Evolutionary conservation across 2,329 filamentous ascomycete species (phyloP).

Genomic region (Neopestalotiopsis rosae): DNA sequence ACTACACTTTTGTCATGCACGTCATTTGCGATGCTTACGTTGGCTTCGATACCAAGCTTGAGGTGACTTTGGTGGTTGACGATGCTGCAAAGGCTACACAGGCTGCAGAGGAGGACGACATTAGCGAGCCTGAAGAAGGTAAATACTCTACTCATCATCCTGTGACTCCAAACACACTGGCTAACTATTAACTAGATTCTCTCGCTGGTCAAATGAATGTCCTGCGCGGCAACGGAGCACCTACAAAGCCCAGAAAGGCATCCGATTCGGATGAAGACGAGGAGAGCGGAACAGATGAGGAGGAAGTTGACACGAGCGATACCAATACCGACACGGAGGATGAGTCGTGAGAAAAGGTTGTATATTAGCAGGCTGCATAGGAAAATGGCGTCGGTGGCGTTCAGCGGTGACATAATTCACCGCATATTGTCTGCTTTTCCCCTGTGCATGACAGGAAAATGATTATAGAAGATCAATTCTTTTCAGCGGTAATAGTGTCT

Average conservation of each 20-base stretch:
- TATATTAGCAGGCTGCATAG: conserved; percentile 14
- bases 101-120: conserved; percentile 88
- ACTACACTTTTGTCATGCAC: conserved; percentile 95
- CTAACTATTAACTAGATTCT: conserved; percentile 60
- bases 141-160: conserved; percentile 44
- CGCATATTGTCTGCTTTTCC: conserved; percentile 1
- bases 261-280: conserved; percentile 68
- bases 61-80: conserved; percentile 87
- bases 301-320: conserved; percentile 68
- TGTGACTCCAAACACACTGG: too few relatives aligned
- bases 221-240: conserved; percentile 72
- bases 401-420: conserved; percentile 4
- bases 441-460: conserved; percentile 9
- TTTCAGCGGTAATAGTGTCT: neutral
- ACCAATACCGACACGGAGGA: conserved; percentile 74
- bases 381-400: conserved; percentile 19
- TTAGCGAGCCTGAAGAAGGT: conserved; percentile 98
- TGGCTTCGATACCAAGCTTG: conserved; percentile 90
- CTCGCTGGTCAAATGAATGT: conserved; percentile 90
- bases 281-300: conserved; percentile 83
- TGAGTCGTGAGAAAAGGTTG: conserved; percentile 47
- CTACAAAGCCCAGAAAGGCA: conserved; percentile 63
- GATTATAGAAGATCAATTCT: conserved; percentile 1
- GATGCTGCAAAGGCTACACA: conserved; percentile 84
- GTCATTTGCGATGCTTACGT: conserved; percentile 94